A percentile compares a stretch with the other conserved stretches of the same genome.
Evolutionary conservation across 441 rosid species (phyloP).

Genomic region (Gossypium schwendimanii): DNA sequence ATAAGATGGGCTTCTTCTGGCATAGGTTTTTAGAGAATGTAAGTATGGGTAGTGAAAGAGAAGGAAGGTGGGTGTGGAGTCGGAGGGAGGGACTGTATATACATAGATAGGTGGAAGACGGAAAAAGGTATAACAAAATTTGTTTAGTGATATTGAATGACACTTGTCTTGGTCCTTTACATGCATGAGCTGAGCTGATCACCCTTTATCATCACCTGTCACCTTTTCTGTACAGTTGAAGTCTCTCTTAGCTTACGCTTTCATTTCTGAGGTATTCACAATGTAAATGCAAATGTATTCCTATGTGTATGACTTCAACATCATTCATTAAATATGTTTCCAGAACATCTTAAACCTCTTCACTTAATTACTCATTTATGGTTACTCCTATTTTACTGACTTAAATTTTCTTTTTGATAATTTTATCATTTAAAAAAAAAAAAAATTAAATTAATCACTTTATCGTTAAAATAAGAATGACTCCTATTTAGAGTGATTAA

Average conservation of each 20-base stretch:
- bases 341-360: too few relatives aligned
- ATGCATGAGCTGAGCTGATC: conserved; percentile 12
- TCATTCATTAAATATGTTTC: too few relatives aligned
- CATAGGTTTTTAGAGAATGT: not conserved
- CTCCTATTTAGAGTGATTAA: too few relatives aligned
- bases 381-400: too few relatives aligned
- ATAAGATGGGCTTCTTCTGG: not conserved
- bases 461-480: too few relatives aligned
- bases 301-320: too few relatives aligned
- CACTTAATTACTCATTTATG: too few relatives aligned
- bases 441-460: too few relatives aligned
- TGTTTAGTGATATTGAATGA: not conserved
- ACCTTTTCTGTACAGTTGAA: not conserved
- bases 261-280: not conserved
- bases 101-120: not conserved
- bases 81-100: not conserved
- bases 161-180: conserved; percentile 17
- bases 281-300: not conserved
- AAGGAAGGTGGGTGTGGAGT: not conserved
- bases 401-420: too few relatives aligned
- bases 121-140: not conserved
- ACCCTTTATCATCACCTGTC: not conserved
- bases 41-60: not conserved
- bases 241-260: not conserved
- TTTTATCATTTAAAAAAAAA: too few relatives aligned